Conservation (phyloP, 805 yeast genomes). For the Ascoidea tarda region DNA sequence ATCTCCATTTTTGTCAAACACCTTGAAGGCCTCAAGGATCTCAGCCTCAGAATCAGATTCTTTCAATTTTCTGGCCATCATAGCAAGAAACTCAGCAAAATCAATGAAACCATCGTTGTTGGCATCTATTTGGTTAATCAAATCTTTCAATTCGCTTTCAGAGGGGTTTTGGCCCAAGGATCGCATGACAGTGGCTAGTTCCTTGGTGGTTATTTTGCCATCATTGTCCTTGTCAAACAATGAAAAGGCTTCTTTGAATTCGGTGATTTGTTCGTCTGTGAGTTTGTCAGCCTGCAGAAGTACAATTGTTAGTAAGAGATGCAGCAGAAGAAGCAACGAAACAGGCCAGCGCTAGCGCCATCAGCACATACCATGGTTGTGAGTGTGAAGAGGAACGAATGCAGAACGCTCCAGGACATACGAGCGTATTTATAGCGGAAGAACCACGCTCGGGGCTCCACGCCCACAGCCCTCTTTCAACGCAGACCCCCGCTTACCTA, state of each 20-base stretch:
- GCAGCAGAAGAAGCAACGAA: no score
- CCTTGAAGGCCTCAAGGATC: slow-evolving; percentile 94
- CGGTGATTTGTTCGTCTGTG: slow-evolving; percentile 92
- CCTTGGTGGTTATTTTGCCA: slow-evolving; percentile 92
- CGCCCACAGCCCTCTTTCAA: no score
- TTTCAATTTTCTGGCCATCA: slow-evolving; percentile 89
- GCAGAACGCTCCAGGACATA: no score
- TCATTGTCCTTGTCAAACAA: slow-evolving; percentile 94
- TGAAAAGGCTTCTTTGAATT: slow-evolving; percentile 95
- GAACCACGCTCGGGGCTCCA: no score
- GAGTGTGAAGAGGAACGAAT: no score
- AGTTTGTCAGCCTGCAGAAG: slow-evolving; percentile 59
- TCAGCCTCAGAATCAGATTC: slow-evolving; percentile 97
- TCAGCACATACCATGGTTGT: no score
- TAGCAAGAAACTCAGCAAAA: slow-evolving; percentile 68
- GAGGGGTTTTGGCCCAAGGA: slow-evolving; percentile 97
- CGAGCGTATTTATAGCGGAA: no score
- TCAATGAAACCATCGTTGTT: slow-evolving; percentile 88
- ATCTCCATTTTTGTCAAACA: slow-evolving; percentile 88
- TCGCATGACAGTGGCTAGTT: slow-evolving; percentile 96
- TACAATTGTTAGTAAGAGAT: slow-evolving; percentile 1
- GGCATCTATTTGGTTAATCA: slow-evolving; percentile 94
- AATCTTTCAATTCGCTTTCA: slow-evolving; percentile 89
- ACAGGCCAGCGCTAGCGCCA: no score
- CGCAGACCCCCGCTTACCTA: no score